phyloP scores from a whole-genome alignment of 148 eudicot species.

The Tetragonia tetragonoides region DNA sequence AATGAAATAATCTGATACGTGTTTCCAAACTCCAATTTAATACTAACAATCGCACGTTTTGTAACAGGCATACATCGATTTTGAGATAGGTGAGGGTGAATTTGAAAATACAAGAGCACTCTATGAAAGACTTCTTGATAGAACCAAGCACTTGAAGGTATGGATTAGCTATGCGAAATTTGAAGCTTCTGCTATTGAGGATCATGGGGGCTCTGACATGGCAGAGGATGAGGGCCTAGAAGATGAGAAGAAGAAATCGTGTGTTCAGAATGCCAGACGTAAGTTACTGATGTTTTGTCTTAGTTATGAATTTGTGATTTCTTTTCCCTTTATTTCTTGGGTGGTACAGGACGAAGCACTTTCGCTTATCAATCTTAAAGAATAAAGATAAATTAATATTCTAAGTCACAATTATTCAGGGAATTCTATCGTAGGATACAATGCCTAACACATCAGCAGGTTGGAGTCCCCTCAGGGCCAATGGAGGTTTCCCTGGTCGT shows the following conservation, averaged over 20 bases:
- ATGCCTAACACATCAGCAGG: not conserved
- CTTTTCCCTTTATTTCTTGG: not conserved
- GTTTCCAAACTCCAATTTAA: not conserved
- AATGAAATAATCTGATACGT: not conserved
- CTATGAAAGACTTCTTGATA: conserved; percentile 87
- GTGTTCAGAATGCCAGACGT: conserved; percentile 72
- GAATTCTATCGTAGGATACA: not conserved
- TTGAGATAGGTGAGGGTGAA: conserved; percentile 77
- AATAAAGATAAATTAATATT: not conserved
- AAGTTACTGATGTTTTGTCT: conserved; percentile 22
- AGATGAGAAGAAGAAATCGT: conserved; percentile 39
- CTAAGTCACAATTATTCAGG: not conserved
- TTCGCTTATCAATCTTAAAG: not conserved
- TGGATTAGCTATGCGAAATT: conserved; percentile 95
- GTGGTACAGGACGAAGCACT: not conserved
- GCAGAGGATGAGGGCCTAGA: conserved; percentile 40
- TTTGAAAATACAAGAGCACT: conserved; percentile 81
- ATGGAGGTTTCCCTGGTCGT: no score
- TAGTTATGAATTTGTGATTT: not conserved
- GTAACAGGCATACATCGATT: conserved; percentile 85
- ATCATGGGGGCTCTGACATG: conserved; percentile 36
- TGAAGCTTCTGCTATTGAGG: conserved; percentile 71
- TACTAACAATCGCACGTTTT: conserved; percentile 8
- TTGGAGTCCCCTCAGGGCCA: no score
- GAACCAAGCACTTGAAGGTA: conserved; percentile 91